Percentiles rank a stretch among this genome's conserved stretches.
phyloP scores from a whole-genome alignment of 441 rosid species.

The Mallotus repandus region DNA sequence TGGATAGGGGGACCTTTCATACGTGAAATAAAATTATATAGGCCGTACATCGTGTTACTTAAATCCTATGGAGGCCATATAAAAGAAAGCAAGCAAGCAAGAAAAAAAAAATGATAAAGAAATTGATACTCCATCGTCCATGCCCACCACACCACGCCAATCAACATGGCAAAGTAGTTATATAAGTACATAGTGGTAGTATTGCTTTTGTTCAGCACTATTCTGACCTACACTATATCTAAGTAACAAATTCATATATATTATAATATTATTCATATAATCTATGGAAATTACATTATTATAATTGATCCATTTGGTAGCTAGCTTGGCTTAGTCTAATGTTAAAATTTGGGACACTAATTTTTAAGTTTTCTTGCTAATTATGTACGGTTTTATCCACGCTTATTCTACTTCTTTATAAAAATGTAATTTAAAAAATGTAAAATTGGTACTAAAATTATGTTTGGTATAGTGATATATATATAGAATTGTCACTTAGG shows the following conservation, averaged over 20 bases:
- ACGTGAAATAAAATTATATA: neutral
- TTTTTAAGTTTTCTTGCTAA: too few relatives aligned
- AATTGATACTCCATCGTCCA: neutral
- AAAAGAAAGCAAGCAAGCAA: too few relatives aligned
- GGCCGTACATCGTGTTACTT: constrained; percentile 9
- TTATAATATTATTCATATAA: too few relatives aligned
- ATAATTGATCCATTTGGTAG: too few relatives aligned
- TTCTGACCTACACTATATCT: neutral
- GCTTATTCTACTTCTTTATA: too few relatives aligned
- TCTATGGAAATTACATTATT: neutral
- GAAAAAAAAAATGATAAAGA: neutral
- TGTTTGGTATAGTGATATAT: too few relatives aligned
- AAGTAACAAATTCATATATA: neutral
- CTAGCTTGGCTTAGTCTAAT: too few relatives aligned
- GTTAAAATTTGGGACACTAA: too few relatives aligned
- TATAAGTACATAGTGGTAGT: neutral
- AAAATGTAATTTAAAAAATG: too few relatives aligned
- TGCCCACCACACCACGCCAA: constrained; percentile 6
- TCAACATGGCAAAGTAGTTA: constrained; percentile 15
- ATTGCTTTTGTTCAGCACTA: neutral
- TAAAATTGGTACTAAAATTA: neutral
- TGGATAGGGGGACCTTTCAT: constrained; percentile 18
- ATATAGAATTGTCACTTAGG: too few relatives aligned
- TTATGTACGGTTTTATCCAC: too few relatives aligned
- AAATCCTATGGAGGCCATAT: neutral